Base-by-base conservation (phyloP, 495 filamentous ascomycete species). In the Margaritispora aquatica region DNA sequence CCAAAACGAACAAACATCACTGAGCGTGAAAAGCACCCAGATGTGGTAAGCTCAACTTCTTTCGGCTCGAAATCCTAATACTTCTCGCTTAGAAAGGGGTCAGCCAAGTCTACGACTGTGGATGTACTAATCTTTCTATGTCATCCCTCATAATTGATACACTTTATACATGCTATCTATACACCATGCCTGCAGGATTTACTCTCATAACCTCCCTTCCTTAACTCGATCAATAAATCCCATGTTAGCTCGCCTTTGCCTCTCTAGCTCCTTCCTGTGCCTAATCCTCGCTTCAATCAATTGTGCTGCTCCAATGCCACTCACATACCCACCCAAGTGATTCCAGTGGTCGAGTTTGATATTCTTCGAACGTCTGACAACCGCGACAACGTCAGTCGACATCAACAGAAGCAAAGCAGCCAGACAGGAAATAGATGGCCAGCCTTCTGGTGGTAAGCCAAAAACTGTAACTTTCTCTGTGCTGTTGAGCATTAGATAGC, bases 271-370 rank as follows among this genome's bases (percentile, higher is more conserved):
- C 59, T 53, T 64, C 65, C 52, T 63, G 27, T 27, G 17, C 27
- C 26, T 56, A 29, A 21, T 13, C 44, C 44, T 36, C 29, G 11
- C 22, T 11, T 54, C 61, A 27, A 74, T 72, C 20, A 69, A 23
- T 22, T 74, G 68, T 0, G 63, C 77, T 7, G 72, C 73, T 10
- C 64, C 44, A 1, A 76, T 63, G 15, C 88, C 88, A 2, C 72
- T 68, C 1, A 75, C 64, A 61, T 85, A 80, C 1, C 90, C 90
- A 23, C 81, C 83, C 26, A 93, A 62, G 75, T 96, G 90, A n/a
- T 86, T 85, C 48, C 75, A 77, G 55, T 91, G 74, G 64, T 96
- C 89, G 46, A 88, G 70, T 19, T 44, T 62, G 66, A 52, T 69
- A 61, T 50, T 31, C 65, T 55, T 57, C 7, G 58, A 61, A 50